Evolutionary conservation across 768 basidiomycete species (phyloP).

Genomic region (Neoboletus brunneissimus): DNA sequence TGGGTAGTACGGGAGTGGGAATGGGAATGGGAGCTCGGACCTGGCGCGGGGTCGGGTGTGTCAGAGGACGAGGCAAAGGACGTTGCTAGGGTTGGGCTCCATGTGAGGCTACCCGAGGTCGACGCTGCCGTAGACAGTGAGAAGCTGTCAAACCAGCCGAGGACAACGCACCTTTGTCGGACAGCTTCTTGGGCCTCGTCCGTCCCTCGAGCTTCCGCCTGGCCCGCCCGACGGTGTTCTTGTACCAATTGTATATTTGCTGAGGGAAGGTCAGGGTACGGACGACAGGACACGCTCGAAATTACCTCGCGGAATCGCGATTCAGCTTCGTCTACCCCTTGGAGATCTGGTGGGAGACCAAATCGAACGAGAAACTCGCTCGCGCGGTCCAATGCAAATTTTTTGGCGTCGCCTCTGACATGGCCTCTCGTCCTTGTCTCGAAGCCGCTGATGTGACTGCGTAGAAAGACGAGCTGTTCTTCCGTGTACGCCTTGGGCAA

Average conservation of each 20-base stretch:
- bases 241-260: slow-evolving; percentile 77
- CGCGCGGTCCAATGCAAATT: slow-evolving; percentile 62
- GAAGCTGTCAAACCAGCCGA: neutral
- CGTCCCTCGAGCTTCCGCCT: slow-evolving; percentile 56
- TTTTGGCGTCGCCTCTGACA: slow-evolving; percentile 66
- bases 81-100: slow-evolving; percentile 38
- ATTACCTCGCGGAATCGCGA: slow-evolving; percentile 60
- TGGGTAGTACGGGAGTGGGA: slow-evolving; percentile 10
- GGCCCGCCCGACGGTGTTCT: slow-evolving; percentile 63
- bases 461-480: slow-evolving; percentile 58
- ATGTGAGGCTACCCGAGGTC: slow-evolving; percentile 31
- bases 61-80: slow-evolving; percentile 35
- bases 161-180: slow-evolving; percentile 45
- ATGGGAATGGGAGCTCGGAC: slow-evolving; percentile 34
- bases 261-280: slow-evolving; percentile 15
- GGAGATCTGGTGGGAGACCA: slow-evolving; percentile 54
- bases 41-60: slow-evolving; percentile 15
- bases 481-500: slow-evolving; percentile 64
- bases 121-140: slow-evolving; percentile 8
- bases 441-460: slow-evolving; percentile 51
- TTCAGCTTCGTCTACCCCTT: slow-evolving; percentile 55
- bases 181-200: slow-evolving; percentile 47
- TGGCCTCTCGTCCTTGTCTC: slow-evolving; percentile 58
- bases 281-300: neutral
- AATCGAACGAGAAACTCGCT: slow-evolving; percentile 58